Evolutionary conservation across 805 yeast genomes (phyloP).

Genomic region (Yamadazyma kitorensis): DNA sequence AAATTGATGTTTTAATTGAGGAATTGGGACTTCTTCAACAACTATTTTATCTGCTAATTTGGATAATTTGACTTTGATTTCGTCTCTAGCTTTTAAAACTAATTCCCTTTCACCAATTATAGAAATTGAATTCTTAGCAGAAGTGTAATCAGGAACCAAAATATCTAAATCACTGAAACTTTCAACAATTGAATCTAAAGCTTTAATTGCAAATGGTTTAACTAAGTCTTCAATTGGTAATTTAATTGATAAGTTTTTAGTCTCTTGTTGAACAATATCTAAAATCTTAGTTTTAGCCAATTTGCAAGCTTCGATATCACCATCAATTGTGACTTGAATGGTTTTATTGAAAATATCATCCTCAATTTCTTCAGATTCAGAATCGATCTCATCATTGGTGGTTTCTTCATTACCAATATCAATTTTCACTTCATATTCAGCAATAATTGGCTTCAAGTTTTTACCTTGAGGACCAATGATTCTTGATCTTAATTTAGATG

Average conservation of each 20-base stretch:
- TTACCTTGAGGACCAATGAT: constrained; percentile 88
- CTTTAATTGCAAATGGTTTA: constrained; percentile 44
- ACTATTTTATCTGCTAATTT: constrained; percentile 44
- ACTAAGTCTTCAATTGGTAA: constrained; percentile 42
- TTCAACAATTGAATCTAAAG: constrained; percentile 22
- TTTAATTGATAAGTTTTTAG: constrained; percentile 53
- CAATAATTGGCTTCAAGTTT: constrained; percentile 75
- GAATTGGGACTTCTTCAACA: constrained; percentile 60
- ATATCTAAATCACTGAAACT: constrained; percentile 28
- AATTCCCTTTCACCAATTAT: constrained; percentile 72
- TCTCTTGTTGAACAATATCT: constrained; percentile 72
- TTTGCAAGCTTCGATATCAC: constrained; percentile 80
- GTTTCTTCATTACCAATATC: constrained; percentile 53
- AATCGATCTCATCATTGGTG: constrained; percentile 24
- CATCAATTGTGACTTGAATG: constrained; percentile 66
- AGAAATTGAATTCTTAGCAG: constrained; percentile 38
- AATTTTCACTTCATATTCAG: constrained; percentile 62
- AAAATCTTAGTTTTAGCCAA: constrained; percentile 68
- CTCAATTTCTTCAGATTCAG: constrained; percentile 33
- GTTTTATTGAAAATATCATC: constrained; percentile 60
- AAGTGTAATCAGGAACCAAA: constrained; percentile 34
- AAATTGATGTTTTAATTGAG: constrained; percentile 66
- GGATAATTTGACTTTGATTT: constrained; percentile 46
- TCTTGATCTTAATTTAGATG: constrained; percentile 71
- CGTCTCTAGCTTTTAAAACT: constrained; percentile 54